Percentiles rank a stretch among this genome's conserved stretches.
phyloP scores from a whole-genome alignment of 306 rosid species.

The Sophora flavescens region DNA sequence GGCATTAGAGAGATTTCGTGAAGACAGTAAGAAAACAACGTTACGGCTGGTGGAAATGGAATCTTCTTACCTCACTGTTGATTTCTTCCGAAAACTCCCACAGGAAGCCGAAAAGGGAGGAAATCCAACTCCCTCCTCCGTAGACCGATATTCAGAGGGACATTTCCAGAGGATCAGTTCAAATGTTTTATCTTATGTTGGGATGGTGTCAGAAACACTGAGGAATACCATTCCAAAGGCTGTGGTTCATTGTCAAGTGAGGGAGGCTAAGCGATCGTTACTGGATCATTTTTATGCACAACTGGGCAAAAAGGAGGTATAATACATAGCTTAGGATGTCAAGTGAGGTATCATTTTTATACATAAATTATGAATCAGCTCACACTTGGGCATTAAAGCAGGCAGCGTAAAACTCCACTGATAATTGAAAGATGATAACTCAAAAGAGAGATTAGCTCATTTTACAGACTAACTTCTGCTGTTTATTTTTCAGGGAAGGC shows the following conservation, averaged over 20 bases:
- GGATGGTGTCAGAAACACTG: conserved; percentile 89
- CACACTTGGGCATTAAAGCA: background rate
- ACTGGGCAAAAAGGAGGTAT: conserved; percentile 86
- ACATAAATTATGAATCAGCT: background rate
- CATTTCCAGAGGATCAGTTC: conserved; percentile 81
- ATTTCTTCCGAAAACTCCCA: conserved; percentile 92
- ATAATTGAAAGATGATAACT: background rate
- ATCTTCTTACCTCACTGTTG: conserved; percentile 92
- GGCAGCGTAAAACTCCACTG: background rate
- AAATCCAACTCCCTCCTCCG: conserved; percentile 53
- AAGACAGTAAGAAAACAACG: conserved; percentile 80
- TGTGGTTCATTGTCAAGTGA: conserved; percentile 95
- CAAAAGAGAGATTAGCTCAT: background rate
- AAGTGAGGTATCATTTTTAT: too few relatives aligned
- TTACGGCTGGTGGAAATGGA: conserved; percentile 95
- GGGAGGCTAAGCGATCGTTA: conserved; percentile 58
- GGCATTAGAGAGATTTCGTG: conserved; percentile 90
- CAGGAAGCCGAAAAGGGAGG: conserved; percentile 75
- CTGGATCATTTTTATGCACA: conserved; percentile 77
- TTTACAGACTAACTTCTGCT: conserved; percentile 14
- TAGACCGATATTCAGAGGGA: conserved; percentile 78
- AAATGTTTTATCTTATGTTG: conserved; percentile 81
- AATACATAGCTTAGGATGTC: background rate
- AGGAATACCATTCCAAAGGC: conserved; percentile 93
- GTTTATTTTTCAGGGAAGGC: conserved; percentile 66